Evolutionary conservation across 208 protist genomes (phyloP).

Genomic region (Phytomonas sp.): DNA sequence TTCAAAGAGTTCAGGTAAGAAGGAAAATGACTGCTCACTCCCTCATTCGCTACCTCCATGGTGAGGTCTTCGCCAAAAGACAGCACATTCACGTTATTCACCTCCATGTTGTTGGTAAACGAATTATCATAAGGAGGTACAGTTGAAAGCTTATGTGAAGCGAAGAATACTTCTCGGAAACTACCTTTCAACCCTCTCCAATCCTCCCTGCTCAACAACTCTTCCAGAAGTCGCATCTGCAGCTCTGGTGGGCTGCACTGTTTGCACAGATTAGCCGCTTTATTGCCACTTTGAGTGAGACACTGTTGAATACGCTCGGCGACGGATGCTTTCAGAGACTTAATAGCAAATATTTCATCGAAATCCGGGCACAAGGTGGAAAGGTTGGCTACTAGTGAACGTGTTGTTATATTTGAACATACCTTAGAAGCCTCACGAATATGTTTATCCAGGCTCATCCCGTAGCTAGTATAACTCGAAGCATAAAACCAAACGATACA

Average conservation of each 20-base stretch:
- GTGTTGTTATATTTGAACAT: not conserved
- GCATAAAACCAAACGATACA: not conserved
- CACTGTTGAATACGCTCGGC: not conserved
- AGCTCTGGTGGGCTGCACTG: not conserved
- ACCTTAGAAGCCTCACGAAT: not conserved
- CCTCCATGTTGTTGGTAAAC: not conserved
- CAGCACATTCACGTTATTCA: slow-evolving; percentile 20
- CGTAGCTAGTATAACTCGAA: not conserved
- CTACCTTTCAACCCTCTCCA: not conserved
- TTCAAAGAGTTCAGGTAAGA: not conserved
- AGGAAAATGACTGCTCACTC: not conserved
- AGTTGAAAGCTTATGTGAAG: not conserved
- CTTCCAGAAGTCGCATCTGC: not conserved
- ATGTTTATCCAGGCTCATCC: not conserved
- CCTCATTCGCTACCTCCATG: not conserved
- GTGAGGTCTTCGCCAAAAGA: slow-evolving; percentile 13
- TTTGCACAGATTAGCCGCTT: not conserved
- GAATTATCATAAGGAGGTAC: not conserved
- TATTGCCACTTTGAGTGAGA: not conserved
- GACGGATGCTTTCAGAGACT: not conserved
- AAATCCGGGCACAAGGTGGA: not conserved
- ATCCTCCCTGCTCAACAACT: not conserved
- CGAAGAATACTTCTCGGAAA: not conserved
- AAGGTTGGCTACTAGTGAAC: not conserved
- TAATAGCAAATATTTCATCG: not conserved